Evolutionary conservation across 2,329 filamentous ascomycete genomes (phyloP), one percentile per base, ranked within the genome.

Genomic region (Xylaria sp.): DNA sequence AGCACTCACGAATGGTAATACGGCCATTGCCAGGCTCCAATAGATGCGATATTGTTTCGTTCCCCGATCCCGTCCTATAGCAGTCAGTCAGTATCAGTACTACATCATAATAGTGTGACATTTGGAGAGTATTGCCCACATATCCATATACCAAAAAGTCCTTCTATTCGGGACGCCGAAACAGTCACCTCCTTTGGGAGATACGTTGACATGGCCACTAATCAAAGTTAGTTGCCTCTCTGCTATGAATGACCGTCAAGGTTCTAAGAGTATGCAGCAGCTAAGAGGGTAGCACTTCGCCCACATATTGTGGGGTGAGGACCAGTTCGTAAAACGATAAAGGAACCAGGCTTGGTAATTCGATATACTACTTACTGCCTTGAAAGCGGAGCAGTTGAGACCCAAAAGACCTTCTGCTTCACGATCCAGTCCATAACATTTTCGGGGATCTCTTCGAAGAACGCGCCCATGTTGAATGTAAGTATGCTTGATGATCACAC

Each of bases 41-140:
- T 11, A 93, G 80, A 75, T 94, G 92, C 4, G 88, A 84, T 68
- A 94, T 90, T 3, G 92, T 94, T 81, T 95, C 92, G 75, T 86
- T 89, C 28, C 92, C 92, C 38, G 89, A 92, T 36, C 92, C 92
- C 1, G 90, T 93, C 68, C 69, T 71, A 28, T 33, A 6, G 2
- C 6, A 17, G 3, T 15, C 6, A 17, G 3, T 15, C 1, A n/a
- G 1, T 36, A 40, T 65, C 9, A 65, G 33, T 44, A 3, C 7
- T 23, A 6, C 31, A 28, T 33, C 2, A 11, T 40, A 15, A 17
- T 31, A 40, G 15, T 26, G 9, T 10, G 5, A 33, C 31, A 4
- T 36, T 23, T 2, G 15, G 13, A 59, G 28, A 20, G 17, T n/a
- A 3, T 42, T 40, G 46, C 69, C 57, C 38, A 71, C 69, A 89